phyloP scores from a whole-genome alignment of 2,329 filamentous ascomycete genomes.

The Acrodontium crateriforme region DNA sequence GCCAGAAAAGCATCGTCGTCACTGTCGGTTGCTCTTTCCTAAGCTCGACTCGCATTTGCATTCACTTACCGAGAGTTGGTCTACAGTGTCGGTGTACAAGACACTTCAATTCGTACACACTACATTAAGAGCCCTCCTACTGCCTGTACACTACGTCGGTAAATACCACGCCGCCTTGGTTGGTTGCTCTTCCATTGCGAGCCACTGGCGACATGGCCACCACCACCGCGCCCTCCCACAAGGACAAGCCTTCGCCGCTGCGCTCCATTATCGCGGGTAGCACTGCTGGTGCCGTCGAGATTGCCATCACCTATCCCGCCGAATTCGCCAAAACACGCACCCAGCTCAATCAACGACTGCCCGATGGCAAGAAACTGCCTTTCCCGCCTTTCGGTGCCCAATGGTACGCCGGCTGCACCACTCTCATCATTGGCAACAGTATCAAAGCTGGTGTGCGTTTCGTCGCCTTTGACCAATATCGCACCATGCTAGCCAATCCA shows the following conservation, averaged over 20 bases:
- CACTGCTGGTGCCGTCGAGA: conserved; percentile 88
- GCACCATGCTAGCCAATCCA: conserved; percentile 63
- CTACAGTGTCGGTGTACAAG: too few relatives aligned
- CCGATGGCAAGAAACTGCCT: conserved; percentile 72
- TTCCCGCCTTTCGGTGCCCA: conserved; percentile 88
- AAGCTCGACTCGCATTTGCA: too few relatives aligned
- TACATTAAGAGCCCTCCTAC: too few relatives aligned
- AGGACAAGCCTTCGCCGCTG: conserved; percentile 55
- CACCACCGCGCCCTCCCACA: too few relatives aligned
- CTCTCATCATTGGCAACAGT: conserved; percentile 90
- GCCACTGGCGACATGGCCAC: too few relatives aligned
- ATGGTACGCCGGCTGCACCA: conserved; percentile 98
- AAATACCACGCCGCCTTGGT: too few relatives aligned
- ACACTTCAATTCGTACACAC: too few relatives aligned
- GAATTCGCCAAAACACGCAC: conserved; percentile 94
- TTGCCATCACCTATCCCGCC: conserved; percentile 87
- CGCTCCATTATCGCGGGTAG: conserved; percentile 86
- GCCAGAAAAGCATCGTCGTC: too few relatives aligned
- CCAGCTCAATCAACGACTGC: conserved; percentile 76
- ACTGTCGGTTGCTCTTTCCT: too few relatives aligned
- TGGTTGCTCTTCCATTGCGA: too few relatives aligned
- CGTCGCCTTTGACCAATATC: conserved; percentile 93
- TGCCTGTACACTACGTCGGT: too few relatives aligned
- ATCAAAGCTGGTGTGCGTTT: conserved; percentile 94
- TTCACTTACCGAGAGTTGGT: too few relatives aligned